phyloP scores from a whole-genome alignment of 805 yeast species.

The Cyberlindnera misumaiensis region DNA sequence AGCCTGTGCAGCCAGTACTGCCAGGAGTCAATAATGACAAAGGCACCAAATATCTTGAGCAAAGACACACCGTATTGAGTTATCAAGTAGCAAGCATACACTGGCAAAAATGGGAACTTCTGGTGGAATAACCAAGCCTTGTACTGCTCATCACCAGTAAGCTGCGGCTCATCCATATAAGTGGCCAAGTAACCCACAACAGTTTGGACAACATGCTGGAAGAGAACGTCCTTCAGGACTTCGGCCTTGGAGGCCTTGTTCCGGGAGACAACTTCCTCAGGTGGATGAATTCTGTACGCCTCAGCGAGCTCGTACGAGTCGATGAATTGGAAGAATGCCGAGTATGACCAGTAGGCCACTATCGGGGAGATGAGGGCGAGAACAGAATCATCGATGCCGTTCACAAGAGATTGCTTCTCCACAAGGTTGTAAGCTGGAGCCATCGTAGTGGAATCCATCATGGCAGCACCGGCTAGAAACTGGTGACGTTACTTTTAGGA shows the following conservation, averaged over 20 bases:
- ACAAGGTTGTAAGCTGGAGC: constrained; percentile 9
- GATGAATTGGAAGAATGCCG: constrained; percentile 64
- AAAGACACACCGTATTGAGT: constrained; percentile 63
- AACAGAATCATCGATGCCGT: constrained; percentile 64
- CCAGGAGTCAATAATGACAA: constrained; percentile 85
- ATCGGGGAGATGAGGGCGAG: constrained; percentile 73
- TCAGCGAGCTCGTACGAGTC: constrained; percentile 76
- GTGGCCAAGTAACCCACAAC: constrained; percentile 54
- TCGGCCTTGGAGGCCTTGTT: constrained; percentile 67
- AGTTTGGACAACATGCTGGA: constrained; percentile 84
- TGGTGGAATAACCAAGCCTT: constrained; percentile 38
- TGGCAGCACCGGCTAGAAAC: too few relatives aligned
- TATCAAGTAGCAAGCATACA: constrained; percentile 37
- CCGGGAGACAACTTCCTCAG: constrained; percentile 70
- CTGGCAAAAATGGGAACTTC: constrained; percentile 33
- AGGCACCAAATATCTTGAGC: constrained; percentile 53
- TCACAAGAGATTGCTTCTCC: constrained; percentile 38
- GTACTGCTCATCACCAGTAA: constrained; percentile 44
- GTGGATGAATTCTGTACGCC: constrained; percentile 83
- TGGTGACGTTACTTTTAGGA: too few relatives aligned
- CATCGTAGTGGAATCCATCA: constrained; percentile 5
- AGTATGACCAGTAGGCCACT: constrained; percentile 75
- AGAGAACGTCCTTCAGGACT: constrained; percentile 73
- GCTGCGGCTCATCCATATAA: constrained; percentile 48
- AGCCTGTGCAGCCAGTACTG: constrained; percentile 84